Percentiles rank a stretch among this genome's conserved stretches.
Evolutionary conservation across 2,329 filamentous ascomycete species (phyloP).

Genomic region (Helicocarpus griseus): DNA sequence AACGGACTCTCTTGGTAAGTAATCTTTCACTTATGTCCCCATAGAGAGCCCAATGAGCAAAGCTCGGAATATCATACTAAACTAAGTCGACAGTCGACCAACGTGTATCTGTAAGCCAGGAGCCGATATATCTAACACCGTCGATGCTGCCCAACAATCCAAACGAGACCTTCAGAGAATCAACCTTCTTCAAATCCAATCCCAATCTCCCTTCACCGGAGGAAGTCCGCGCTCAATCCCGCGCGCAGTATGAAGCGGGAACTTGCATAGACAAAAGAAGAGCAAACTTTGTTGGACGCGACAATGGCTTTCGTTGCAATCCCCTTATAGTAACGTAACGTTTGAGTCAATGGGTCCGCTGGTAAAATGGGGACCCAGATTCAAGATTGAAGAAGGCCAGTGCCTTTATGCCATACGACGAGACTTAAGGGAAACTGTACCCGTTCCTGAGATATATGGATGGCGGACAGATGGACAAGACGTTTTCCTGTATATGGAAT

Average conservation of each 20-base stretch:
- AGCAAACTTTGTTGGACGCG: too few species aligned
- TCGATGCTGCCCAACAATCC: not conserved
- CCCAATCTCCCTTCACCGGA: constrained; percentile 3
- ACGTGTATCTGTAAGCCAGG: too few species aligned
- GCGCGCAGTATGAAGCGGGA: not conserved
- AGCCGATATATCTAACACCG: too few species aligned
- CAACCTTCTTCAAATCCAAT: not conserved
- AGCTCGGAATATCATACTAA: too few species aligned
- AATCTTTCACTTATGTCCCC: too few species aligned
- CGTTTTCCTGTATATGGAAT: constrained; percentile 27
- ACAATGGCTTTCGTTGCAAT: too few species aligned
- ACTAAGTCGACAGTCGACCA: too few species aligned
- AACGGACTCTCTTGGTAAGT: too few species aligned
- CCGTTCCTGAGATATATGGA: constrained; percentile 30
- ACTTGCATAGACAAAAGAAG: not conserved
- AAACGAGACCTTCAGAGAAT: not conserved
- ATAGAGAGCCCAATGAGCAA: too few species aligned
- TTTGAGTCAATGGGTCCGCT: constrained; percentile 23
- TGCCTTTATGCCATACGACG: constrained; percentile 20
- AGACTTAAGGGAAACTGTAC: constrained; percentile 17
- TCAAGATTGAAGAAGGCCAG: constrained; percentile 22
- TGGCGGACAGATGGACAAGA: constrained; percentile 20
- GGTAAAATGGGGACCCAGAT: constrained; percentile 24
- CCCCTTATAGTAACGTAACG: too few species aligned
- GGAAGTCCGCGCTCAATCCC: not conserved